A percentile compares a stretch with the other conserved stretches of the same genome.
Conservation (phyloP, 192 early-diverging fungal species). For the Funneliformis mosseae region DNA sequence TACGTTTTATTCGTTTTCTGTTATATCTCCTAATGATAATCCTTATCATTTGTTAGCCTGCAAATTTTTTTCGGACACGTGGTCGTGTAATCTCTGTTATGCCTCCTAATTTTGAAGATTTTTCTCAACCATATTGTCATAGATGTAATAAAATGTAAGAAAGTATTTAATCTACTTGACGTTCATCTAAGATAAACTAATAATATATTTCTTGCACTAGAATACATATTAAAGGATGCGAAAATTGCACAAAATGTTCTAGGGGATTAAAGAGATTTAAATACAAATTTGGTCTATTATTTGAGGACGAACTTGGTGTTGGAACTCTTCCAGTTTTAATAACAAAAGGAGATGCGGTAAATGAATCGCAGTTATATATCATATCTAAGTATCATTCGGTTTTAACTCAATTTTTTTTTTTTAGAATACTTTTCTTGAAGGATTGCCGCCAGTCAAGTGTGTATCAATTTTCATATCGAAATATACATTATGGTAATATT, state of each 20-base stretch:
- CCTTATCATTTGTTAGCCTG: not conserved
- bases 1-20: not conserved
- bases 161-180: not conserved
- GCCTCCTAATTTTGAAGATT: not conserved
- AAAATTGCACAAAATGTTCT: not conserved
- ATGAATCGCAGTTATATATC: not conserved
- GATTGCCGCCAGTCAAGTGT: not conserved
- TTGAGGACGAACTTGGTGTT: not conserved
- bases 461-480: not conserved
- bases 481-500: not conserved
- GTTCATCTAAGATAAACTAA: not conserved
- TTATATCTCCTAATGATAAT: not conserved
- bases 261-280: not conserved
- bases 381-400: not conserved
- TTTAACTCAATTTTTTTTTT: not conserved
- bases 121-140: not conserved
- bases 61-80: not conserved
- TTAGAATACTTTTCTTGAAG: not conserved
- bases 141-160: not conserved
- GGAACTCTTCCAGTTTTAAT: not conserved
- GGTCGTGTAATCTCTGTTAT: not conserved
- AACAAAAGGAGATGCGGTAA: not conserved
- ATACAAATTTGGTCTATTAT: not conserved
- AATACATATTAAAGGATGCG: not conserved
- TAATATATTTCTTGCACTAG: not conserved